Conservation (phyloP, 257 asterid species). For the Solanum boliviense region DNA sequence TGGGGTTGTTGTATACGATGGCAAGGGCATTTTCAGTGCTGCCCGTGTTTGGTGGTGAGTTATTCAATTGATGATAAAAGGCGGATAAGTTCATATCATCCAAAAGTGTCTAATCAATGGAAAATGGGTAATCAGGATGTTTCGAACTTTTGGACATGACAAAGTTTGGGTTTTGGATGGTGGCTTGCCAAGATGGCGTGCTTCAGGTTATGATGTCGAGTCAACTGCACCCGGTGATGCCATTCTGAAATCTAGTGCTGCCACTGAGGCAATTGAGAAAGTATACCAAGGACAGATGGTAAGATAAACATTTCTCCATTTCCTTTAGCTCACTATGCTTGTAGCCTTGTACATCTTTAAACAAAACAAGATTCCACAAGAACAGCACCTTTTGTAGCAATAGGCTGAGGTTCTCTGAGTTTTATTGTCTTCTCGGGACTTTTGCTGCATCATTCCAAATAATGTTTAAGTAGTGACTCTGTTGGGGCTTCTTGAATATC, state of each 20-base stretch:
- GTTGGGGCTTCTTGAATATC: background rate
- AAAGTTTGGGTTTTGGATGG: constrained; percentile 94
- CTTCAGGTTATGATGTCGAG: constrained; percentile 69
- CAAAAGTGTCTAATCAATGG: background rate
- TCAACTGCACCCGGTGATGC: constrained; percentile 94
- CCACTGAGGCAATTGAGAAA: constrained; percentile 89
- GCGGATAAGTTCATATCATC: background rate
- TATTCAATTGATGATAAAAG: background rate
- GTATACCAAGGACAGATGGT: constrained; percentile 63
- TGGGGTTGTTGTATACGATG: constrained; percentile 82
- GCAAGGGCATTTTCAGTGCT: constrained; percentile 96
- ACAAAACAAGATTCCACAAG: background rate
- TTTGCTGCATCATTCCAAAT: background rate
- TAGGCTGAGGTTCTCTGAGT: background rate
- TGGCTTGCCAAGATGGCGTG: constrained; percentile 91
- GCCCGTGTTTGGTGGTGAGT: constrained; percentile 99
- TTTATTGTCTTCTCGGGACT: background rate
- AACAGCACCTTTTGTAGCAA: background rate
- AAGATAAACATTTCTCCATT: background rate
- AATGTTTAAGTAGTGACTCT: background rate
- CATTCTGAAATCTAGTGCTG: constrained; percentile 93
- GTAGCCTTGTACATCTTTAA: background rate
- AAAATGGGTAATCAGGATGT: constrained; percentile 59
- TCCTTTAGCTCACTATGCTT: background rate
- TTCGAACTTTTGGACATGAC: constrained; percentile 89